Percentiles rank a stretch among this genome's conserved stretches.
Conservation (phyloP, 371 early-diverging fungal genomes). For the Mucor velutinosus region DNA sequence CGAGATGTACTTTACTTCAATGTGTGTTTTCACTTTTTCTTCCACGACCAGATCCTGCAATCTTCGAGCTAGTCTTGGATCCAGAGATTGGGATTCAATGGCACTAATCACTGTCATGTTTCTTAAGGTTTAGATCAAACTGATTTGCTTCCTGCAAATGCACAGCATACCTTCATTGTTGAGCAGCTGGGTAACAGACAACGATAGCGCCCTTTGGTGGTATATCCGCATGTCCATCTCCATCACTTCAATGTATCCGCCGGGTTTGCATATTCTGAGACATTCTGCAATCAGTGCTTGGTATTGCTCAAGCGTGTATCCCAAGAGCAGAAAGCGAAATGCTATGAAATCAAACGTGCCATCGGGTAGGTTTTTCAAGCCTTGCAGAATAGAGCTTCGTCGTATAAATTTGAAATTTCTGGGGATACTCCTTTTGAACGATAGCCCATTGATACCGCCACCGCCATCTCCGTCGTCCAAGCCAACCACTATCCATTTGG, state of each 20-base stretch:
- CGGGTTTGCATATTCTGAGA: conserved; percentile 31
- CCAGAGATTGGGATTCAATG: conserved; percentile 30
- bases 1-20: conserved; percentile 38
- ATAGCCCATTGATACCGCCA: conserved; percentile 4
- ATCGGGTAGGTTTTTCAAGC: conserved; percentile 31
- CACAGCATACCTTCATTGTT: conserved; percentile 42
- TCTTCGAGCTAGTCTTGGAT: conserved; percentile 41
- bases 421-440: conserved; percentile 3
- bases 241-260: conserved; percentile 43
- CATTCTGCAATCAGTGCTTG: conserved; percentile 37
- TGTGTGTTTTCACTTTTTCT: not conserved
- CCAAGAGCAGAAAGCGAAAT: conserved; percentile 33
- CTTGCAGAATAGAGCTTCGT: conserved; percentile 21
- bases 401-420: conserved; percentile 36
- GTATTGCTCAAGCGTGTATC: conserved; percentile 29
- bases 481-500: conserved; percentile 41
- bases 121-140: not conserved
- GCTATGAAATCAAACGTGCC: conserved; percentile 40
- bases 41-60: conserved; percentile 32
- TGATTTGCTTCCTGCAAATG: not conserved
- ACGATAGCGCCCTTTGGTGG: conserved; percentile 21
- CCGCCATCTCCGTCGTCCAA: conserved; percentile 32
- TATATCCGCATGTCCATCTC: conserved; percentile 50
- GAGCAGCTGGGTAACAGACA: conserved; percentile 27
- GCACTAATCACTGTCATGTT: conserved; percentile 32